Base-by-base conservation (phyloP, 1,139 yeast genomes). In the Sugiyamaella grinbergsii region DNA sequence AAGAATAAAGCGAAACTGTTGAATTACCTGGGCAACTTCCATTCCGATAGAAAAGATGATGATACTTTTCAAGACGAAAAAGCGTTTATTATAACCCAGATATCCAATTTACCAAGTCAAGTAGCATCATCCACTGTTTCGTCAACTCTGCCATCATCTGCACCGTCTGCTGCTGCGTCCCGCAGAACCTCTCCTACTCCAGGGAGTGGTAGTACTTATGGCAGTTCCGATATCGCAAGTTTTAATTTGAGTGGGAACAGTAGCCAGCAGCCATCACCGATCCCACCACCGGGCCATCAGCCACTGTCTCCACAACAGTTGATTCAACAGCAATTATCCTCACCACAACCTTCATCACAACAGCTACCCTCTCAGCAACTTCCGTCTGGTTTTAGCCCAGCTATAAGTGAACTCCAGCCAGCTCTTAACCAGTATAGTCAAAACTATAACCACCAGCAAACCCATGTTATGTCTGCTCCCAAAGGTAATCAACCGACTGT, bases 1-100 rank as follows among this genome's bases (percentile, higher is more conserved):
- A 90, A 90, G 63, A 93, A 93, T 67, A 82, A 89, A 63, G 83
- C 79, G 47, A 87, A 87, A 63, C 77, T 93, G 55, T 69, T 91
- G 41, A 75, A 76, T 33, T 89, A 88, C 66, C 78, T 93, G 55
- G 58, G 59, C 43, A 77, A 76, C 28, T 88, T 90, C 65, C 85
- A 82, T 56, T 79, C 79, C 39, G 78, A 70, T 51, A 61, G 80
- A 55, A 75, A 77, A 59, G 84, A 82, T 50, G 95, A 89, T 64
- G 75, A 81, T 8, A 77, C 78, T 37, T 83, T 89, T 62, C 73
- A 79, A 40, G 95, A 86, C 52, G 98, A 93, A 66, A 82, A 86
- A 63, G 86, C 82, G 54, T 93, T 85, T 66, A 82, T 93, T 36
- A 75, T 88, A 49, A 81, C 80, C 52, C 89, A 87, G 60, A 86